phyloP scores from a whole-genome alignment of 345 rosid genomes.

The Moringa oleifera region DNA sequence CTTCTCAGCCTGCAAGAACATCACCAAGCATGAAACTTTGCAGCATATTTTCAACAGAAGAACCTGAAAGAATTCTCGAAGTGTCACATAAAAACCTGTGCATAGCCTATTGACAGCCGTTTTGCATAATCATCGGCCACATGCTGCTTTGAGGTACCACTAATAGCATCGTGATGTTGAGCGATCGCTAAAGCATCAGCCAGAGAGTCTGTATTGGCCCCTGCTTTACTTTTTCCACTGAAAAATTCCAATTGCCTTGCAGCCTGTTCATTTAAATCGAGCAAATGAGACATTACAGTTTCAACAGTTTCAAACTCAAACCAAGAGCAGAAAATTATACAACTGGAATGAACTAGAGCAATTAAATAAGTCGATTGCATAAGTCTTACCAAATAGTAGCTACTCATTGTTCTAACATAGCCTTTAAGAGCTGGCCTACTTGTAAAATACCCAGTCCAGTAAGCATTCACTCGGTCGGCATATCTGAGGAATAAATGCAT shows the following conservation, averaged over 20 bases:
- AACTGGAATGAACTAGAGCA: not conserved
- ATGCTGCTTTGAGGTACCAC: constrained; percentile 47
- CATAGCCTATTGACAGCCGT: constrained; percentile 40
- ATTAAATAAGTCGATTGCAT: not conserved
- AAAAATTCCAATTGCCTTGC: constrained; percentile 49
- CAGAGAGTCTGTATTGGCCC: constrained; percentile 34
- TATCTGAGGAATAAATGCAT: constrained; percentile 27
- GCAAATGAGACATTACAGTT: constrained; percentile 6
- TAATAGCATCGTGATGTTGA: constrained; percentile 53
- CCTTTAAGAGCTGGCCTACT: constrained; percentile 44
- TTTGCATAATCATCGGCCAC: constrained; percentile 51
- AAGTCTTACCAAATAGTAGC: constrained; percentile 39
- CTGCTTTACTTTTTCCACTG: constrained; percentile 30
- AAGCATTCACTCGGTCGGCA: constrained; percentile 44
- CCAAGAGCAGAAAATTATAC: not conserved
- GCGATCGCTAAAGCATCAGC: constrained; percentile 47
- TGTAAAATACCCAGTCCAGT: constrained; percentile 57
- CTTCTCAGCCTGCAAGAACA: constrained; percentile 32
- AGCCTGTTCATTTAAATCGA: constrained; percentile 26
- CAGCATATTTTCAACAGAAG: constrained; percentile 7
- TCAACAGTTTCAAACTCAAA: not conserved
- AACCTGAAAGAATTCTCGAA: not conserved
- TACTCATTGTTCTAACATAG: constrained; percentile 43
- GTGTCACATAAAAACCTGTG: constrained; percentile 25
- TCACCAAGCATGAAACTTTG: not conserved